phyloP scores from a whole-genome alignment of 1,284 basidiomycete genomes.

The Cutaneotrichosporon sp. region DNA sequence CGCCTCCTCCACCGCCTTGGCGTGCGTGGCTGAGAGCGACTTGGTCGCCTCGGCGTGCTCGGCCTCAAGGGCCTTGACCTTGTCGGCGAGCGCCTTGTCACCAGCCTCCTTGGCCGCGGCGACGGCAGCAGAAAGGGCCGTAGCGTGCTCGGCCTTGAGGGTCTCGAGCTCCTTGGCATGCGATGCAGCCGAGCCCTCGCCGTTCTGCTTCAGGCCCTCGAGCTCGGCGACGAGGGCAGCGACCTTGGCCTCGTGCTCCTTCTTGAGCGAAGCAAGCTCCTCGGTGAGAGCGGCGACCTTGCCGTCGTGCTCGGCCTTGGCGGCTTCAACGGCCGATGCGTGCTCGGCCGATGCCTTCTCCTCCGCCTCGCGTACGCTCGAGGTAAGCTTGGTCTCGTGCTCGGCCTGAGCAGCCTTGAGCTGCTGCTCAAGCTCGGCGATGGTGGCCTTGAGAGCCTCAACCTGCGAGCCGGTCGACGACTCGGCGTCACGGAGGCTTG shows the following conservation, averaged over 20 bases:
- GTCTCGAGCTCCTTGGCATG: slow-evolving; percentile 15
- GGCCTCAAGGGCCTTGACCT: slow-evolving; percentile 32
- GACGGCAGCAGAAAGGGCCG: slow-evolving; percentile 14
- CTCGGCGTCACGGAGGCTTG: not conserved
- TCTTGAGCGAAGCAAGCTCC: slow-evolving; percentile 10
- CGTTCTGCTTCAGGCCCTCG: slow-evolving; percentile 19
- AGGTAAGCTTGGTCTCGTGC: slow-evolving; percentile 12
- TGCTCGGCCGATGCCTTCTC: slow-evolving; percentile 7
- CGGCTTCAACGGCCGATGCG: slow-evolving; percentile 20
- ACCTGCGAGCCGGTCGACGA: not conserved
- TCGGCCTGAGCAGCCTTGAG: slow-evolving; percentile 17
- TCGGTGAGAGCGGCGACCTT: slow-evolving; percentile 4
- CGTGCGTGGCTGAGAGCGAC: slow-evolving; percentile 6
- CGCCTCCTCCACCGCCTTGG: slow-evolving; percentile 22
- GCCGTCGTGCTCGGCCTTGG: slow-evolving; percentile 15
- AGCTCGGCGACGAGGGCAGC: slow-evolving; percentile 17
- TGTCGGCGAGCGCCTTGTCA: slow-evolving; percentile 27
- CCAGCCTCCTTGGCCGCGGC: slow-evolving; percentile 27
- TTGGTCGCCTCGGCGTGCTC: slow-evolving; percentile 23
- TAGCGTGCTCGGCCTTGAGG: slow-evolving; percentile 16
- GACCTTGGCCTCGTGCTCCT: slow-evolving; percentile 13
- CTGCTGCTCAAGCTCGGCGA: slow-evolving; percentile 15
- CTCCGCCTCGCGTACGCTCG: slow-evolving; percentile 5
- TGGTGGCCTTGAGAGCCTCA: slow-evolving; percentile 17
- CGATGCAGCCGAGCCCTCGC: slow-evolving; percentile 20